A percentile compares a stretch with the other conserved stretches of the same genome.
These are phyloP conservation scores for Blastobotrys attinorum DNA, from an alignment of 805 yeast species.

Conservation along the genomic window DNA sequence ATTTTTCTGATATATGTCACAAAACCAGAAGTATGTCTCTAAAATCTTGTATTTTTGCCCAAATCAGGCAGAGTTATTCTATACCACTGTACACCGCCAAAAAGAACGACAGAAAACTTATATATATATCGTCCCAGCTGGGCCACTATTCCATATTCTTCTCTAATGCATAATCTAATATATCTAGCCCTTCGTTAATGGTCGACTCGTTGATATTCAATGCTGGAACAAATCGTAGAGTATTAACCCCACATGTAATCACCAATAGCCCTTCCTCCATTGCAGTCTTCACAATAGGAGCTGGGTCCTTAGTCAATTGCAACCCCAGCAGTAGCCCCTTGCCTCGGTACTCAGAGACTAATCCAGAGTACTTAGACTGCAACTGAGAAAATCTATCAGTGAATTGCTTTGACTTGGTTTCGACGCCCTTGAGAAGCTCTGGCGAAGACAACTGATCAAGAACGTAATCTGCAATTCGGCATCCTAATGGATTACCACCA, in stretches of 20 bases:
- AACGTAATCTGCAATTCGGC: conserved; percentile 73
- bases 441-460: conserved; percentile 55
- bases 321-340: conserved; percentile 82
- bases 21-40: no score
- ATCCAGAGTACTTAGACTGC: conserved; percentile 50
- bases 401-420: conserved; percentile 51
- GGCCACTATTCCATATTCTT: not conserved
- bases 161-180: conserved; percentile 21
- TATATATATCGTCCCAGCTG: not conserved
- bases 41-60: no score
- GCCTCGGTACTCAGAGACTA: conserved; percentile 70
- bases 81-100: no score
- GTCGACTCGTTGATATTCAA: conserved; percentile 68
- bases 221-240: conserved; percentile 87
- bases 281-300: conserved; percentile 54
- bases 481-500: conserved; percentile 94
- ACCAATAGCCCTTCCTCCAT: conserved; percentile 74
- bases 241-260: conserved; percentile 88
- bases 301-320: conserved; percentile 62
- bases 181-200: conserved; percentile 61
- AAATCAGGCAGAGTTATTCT: no score
- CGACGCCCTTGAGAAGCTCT: conserved; percentile 54
- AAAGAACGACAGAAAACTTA: no score
- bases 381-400: conserved; percentile 32
- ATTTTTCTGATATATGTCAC: no score